Base-by-base conservation (phyloP, 805 yeast species). In the Wickerhamiella dianesei region DNA sequence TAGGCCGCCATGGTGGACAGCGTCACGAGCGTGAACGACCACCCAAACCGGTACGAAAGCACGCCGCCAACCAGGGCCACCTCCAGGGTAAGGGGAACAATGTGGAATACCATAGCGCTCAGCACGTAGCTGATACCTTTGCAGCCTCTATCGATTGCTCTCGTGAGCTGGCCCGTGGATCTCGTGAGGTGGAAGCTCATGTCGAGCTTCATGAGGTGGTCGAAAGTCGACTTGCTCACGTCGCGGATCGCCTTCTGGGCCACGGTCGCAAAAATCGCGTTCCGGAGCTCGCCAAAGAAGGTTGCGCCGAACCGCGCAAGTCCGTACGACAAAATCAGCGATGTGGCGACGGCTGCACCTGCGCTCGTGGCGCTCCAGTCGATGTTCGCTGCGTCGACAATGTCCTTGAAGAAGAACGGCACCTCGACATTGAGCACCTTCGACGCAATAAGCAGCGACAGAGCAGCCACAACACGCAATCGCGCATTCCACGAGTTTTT, bases 131-230 rank as follows among this genome's bases (percentile, higher is more conserved):
- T 80, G 46, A 92, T 89, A 68, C 98, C 98, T 57, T 92, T 89
- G 1, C 97, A 89, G 63, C 98, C 98, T 53, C 98, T 72, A 59
- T 92, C 98, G 58, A 92, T 92, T 1, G 97, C 97, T 51, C 98
- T 71, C 0, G 96, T 89, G 32, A 92, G 65, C 0, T 96, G 97
- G 54, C 98, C 98, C 0, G 98, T 92, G 63, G 92, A 97, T 55
- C 88, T 72, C 9, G 89, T 73, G 37, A 92, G 65, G 63, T 92
- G 98, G 74, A 89, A 92, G 18, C 85, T 82, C 46, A 88, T 67
- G 64, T 92, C 98, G 63, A 92, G 71, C 56, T 76, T 77, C 63
- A 92, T 71, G 45, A 92, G 67, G 62, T 89, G 97, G 40, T 69
- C 71, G 63, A 89, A 92, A 0, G 96, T 87, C 59, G 82, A 84